Percentiles rank a stretch among this genome's conserved stretches.
Evolutionary conservation across 148 eudicot species (phyloP).

Genomic region (Diospyros kaki): DNA sequence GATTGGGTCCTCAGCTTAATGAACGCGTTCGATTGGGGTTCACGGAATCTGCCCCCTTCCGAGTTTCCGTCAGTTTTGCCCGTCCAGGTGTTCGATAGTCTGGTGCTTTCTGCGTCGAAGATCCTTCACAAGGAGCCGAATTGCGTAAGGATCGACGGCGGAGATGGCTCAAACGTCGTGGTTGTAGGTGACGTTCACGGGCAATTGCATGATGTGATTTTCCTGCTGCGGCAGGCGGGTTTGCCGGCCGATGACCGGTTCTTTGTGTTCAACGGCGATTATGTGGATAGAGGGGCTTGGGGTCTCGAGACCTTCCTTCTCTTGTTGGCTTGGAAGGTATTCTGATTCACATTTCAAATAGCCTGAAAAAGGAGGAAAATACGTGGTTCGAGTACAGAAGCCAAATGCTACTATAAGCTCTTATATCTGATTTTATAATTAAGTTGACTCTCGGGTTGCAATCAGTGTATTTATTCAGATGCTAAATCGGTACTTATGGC

Average conservation of each 20-base stretch:
- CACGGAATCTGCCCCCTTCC: conserved; percentile 51
- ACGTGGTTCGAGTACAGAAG: too few relatives aligned
- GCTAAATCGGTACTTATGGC: neutral
- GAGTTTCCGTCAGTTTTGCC: conserved; percentile 69
- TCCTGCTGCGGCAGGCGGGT: conserved; percentile 2
- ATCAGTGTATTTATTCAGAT: neutral
- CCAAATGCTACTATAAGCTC: neutral
- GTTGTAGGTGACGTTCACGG: conserved; percentile 76
- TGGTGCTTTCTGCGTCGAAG: conserved; percentile 61
- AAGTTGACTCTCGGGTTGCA: neutral
- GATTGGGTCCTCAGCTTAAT: conserved; percentile 60
- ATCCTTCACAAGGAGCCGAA: conserved; percentile 85
- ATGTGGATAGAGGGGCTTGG: conserved; percentile 99
- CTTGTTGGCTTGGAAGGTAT: conserved; percentile 92
- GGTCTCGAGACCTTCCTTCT: conserved; percentile 84
- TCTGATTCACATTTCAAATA: neutral
- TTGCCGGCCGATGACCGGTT: conserved; percentile 8
- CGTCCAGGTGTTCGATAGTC: conserved; percentile 51
- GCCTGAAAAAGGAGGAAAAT: too few relatives aligned
- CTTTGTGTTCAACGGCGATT: conserved; percentile 93
- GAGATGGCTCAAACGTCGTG: conserved; percentile 40
- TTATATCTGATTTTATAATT: neutral
- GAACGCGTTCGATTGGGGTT: conserved; percentile 63
- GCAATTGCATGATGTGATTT: conserved; percentile 9
- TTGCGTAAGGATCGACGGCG: conserved; percentile 62